Conservation (phyloP, 257 asterid genomes). For the Solanum phureja region DNA sequence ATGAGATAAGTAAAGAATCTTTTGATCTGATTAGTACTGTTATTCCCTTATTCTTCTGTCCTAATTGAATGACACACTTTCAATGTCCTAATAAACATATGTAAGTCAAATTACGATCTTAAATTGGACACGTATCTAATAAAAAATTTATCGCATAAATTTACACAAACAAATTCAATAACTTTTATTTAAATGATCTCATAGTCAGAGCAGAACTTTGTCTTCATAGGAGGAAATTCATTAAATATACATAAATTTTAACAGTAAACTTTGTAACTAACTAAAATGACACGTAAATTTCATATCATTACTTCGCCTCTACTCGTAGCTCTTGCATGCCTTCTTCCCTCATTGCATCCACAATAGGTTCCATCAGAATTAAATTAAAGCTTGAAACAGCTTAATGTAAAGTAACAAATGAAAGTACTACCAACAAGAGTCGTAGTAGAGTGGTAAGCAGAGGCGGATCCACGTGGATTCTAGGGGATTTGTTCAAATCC, state of each 20-base stretch:
- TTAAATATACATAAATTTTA: no score
- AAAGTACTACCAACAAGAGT: background rate
- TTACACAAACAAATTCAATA: no score
- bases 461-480: no score
- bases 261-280: background rate
- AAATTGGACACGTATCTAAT: background rate
- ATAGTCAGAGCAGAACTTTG: no score
- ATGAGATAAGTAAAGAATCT: background rate
- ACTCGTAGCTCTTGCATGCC: background rate
- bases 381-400: background rate
- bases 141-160: background rate
- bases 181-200: no score
- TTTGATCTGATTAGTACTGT: background rate
- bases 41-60: background rate
- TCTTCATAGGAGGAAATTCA: background rate
- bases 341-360: background rate
- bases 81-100: background rate
- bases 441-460: no score
- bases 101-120: background rate
- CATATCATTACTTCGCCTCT: background rate
- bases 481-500: accelerated
- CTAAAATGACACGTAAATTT: no score
- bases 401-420: background rate
- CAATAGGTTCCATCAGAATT: background rate
- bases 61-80: background rate